Base-by-base conservation (phyloP, 352 stramenopile species). In the Phytopythium delawarense region DNA sequence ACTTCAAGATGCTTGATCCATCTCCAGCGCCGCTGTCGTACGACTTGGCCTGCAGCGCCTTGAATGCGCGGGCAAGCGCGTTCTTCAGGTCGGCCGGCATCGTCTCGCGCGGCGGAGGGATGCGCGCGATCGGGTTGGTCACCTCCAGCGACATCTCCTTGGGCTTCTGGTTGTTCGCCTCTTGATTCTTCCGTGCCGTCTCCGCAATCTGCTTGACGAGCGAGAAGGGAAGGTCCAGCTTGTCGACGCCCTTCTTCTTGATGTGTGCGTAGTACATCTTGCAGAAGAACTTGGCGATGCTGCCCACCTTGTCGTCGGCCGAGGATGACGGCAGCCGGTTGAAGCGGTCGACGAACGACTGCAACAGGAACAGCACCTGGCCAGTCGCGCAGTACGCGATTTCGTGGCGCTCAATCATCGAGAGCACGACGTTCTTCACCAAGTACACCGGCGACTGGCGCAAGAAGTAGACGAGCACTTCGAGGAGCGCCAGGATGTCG, bases 301-400 rank as follows among this genome's bases (percentile, higher is more conserved):
- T 89, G 18, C 80, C 79, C 46, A 68, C 60, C 51, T 89, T 92
- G 59, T 94, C 85, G 28, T 94, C 85, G 8, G 85, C 85, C 13
- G 73, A 69, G 21, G 35, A 34, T 40, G 87, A 84, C 8, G 83
- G 71, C 25, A 92, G 78, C 44, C 71, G 68, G 40, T 94, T 76
- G 57, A 94, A 94, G 0, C 87, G 87, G 60, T 94, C 85, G 30
- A 94, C 84, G 34, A 94, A 93, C 2, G 84, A 84, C 60, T 96
- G 84, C 21, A 96, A 60, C 46, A 96, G 52, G 34, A 92, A 82
- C 28, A 78, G 75, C 34, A 96, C 92, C 53, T 96, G 84, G 11
- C 88, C 84, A 2, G 84, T 88, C 28, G 86, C 84, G 59, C 85
- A 96, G 30, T 89, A 94, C 9, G 81, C 83, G 21, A 92, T 76